Base-by-base conservation (phyloP, 2,329 filamentous ascomycete species). In the Macrophomina phaseolina region DNA sequence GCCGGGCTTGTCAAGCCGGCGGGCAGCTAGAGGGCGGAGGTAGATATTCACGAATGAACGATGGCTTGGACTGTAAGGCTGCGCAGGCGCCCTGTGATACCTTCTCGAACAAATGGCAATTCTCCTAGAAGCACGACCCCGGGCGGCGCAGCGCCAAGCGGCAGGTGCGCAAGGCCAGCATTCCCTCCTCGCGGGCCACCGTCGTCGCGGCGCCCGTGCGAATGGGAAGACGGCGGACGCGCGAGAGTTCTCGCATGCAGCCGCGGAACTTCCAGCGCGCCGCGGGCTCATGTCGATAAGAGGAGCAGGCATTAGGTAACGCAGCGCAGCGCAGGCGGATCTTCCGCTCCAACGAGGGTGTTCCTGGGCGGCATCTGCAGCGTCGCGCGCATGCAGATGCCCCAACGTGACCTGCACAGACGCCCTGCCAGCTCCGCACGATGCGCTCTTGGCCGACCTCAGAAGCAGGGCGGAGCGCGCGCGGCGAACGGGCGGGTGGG, bases 1-100 rank as follows among this genome's bases (percentile, higher is more conserved):
- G 78, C 78, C 67, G 80, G 81, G 51, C 71, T 67, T 42, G 68
- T 70, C 65, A 69, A 69, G 64, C 65, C 71, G 67, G 67, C 64
- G 34, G 58, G 65, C 52, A 62, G 58, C 42, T 70, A 70, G 69
- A 69, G 45, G 28, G 65, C 67, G 14, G 28, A 61, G 46, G 28
- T 34, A 40, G 16, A 60, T 28, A 28, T 11, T 16, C 30, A 58
- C 56, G 69, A 66, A 68, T 69, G 69, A 69, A 70, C 62, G 67
- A 61, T 65, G 56, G 34, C 46, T 65, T 34, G 64, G 56, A 52
- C 38, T 30, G 45, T 67, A 64, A 64, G 60, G 63, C 68, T 67
- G 68, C 67, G 64, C 14, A 53, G 66, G 61, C 63, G 56, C 67
- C 38, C 30, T 38, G 52, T 55, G 52, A 36, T 55, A 55, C 52